These are phyloP conservation scores for Phytophthora rubi DNA, from an alignment of 352 stramenopile species.

Conservation along the genomic window DNA sequence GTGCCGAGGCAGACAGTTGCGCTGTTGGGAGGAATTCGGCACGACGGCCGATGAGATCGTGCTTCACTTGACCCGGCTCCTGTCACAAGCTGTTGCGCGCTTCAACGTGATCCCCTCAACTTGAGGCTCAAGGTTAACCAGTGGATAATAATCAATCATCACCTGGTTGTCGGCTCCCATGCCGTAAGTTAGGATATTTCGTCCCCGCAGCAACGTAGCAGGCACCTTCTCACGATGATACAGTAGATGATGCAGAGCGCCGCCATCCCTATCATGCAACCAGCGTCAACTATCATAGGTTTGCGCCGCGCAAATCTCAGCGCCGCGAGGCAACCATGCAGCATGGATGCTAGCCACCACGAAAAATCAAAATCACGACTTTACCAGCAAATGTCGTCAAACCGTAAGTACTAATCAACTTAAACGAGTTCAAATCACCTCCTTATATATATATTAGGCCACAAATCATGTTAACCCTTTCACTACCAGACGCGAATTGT, in stretches of 20 bases:
- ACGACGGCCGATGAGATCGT: neutral
- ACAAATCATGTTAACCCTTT: neutral
- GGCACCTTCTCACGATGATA: neutral
- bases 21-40: neutral
- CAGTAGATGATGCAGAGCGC: neutral
- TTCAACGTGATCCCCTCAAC: conserved; percentile 28
- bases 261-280: conserved; percentile 11
- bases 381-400: conserved; percentile 17
- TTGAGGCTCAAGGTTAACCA: neutral
- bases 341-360: neutral
- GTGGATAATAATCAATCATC: neutral
- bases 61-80: conserved; percentile 7
- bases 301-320: neutral
- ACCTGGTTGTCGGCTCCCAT: conserved; percentile 12
- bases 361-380: conserved; percentile 10
- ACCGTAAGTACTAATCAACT: conserved; percentile 15
- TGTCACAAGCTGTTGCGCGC: conserved; percentile 1
- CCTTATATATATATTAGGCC: neutral
- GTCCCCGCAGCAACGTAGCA: neutral
- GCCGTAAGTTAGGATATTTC: neutral
- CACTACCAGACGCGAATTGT: too few relatives aligned
- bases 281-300: neutral
- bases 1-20: too few relatives aligned
- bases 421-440: neutral
- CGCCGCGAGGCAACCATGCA: neutral